Base-by-base conservation (phyloP, 441 rosid genomes). In the Breynia disticha region DNA sequence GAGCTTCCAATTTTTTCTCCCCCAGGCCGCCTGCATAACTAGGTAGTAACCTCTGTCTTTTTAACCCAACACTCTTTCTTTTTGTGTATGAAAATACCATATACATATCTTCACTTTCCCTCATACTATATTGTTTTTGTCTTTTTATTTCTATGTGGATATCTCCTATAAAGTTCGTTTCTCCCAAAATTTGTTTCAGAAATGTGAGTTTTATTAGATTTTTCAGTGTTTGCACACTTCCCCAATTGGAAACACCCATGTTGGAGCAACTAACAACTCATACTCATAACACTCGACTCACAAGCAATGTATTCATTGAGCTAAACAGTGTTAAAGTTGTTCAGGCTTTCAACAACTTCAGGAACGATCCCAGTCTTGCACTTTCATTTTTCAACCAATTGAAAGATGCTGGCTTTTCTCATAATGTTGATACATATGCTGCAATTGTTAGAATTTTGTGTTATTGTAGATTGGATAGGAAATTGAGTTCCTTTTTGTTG, bases 341-440 rank as follows among this genome's bases (percentile, higher is more conserved):
- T 14, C 20, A 54, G 20, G 21, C 19, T 43, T 43, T 66, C 32
- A 45, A 59, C 52, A 46, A 6, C 16, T 20, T 66, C 37, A 55
- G 56, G 42, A 22, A 55, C 41, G 54, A 66, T 17, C 70, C 70
- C 4, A 46, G 3, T 22, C 57, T 50, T 10, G 65, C 70, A 19
- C 46, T 66, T 19, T 55, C 65, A 16, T 60, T 48, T 45, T 66
- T 66, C 16, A 32, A 55, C 22, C 64, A 59, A n/a, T 22, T 59
- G 10, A 66, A 66, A 45, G 48, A 51, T 48, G 50, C 44, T 47
- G 69, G 65, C 20, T 66, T 48, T 60, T 20, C 17, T 38, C 61
- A 32, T 58, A 78, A 81, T 66, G 65, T 76, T 16, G 44, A 32
- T 35, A 64, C 85, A 0, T 86, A 80, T 48, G 79, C 90, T 1